A percentile compares a stretch with the other conserved stretches of the same genome.
phyloP scores from a whole-genome alignment of 306 rosid species.

The Casuarina glauca region DNA sequence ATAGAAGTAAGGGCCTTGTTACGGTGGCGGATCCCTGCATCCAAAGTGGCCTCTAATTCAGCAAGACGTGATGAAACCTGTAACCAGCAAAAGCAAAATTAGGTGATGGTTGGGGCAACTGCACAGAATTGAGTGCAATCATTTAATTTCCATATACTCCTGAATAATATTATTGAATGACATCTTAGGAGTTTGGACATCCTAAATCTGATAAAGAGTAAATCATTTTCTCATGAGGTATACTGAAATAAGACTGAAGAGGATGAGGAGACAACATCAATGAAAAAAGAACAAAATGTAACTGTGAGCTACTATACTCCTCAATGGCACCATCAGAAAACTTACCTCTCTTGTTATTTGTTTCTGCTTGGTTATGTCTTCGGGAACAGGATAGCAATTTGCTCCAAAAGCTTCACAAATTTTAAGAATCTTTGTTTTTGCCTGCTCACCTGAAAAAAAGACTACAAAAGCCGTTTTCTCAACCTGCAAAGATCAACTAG shows the following conservation, averaged over 20 bases:
- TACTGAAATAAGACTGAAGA: background rate
- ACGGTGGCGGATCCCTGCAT: conserved; percentile 86
- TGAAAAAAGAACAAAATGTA: conserved; percentile 23
- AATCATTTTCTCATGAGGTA: background rate
- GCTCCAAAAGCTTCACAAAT: conserved; percentile 99
- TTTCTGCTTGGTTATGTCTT: conserved; percentile 85
- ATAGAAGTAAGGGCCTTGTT: conserved; percentile 84
- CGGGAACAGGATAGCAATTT: conserved; percentile 95
- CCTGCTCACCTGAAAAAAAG: conserved; percentile 97
- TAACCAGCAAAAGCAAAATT: conserved; percentile 25
- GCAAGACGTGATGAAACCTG: conserved; percentile 89
- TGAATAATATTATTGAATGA: background rate
- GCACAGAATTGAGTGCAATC: conserved; percentile 6
- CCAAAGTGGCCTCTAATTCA: conserved; percentile 89
- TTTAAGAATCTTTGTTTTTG: conserved; percentile 87
- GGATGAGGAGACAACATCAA: background rate
- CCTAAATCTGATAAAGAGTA: conserved; percentile 6
- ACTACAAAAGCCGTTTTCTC: conserved; percentile 94
- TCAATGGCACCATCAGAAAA: conserved; percentile 21
- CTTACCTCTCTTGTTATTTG: conserved; percentile 94
- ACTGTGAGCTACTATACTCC: conserved; percentile 15
- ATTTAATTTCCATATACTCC: background rate
- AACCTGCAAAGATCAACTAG: conserved; percentile 57
- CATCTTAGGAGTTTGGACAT: background rate
- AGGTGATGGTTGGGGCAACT: conserved; percentile 13